phyloP scores from a whole-genome alignment of 345 rosid species.

The Gossypium stocksii region DNA sequence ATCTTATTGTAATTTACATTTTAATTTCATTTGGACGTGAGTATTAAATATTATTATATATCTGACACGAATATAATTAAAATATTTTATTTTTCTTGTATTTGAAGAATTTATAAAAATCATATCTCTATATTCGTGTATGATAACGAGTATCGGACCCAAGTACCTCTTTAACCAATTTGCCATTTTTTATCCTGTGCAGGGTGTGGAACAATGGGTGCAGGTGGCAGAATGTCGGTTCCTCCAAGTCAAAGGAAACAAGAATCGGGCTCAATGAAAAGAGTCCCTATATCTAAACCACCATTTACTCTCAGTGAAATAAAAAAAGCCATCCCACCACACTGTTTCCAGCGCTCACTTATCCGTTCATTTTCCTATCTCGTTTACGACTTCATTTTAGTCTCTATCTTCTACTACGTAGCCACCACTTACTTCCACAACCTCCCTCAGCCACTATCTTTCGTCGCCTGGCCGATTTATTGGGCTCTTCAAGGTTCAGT shows the following conservation, averaged over 20 bases:
- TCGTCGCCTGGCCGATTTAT: conserved; percentile 34
- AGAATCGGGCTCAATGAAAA: neutral
- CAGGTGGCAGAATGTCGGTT: conserved; percentile 6
- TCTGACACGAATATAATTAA: no score
- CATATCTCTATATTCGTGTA: neutral
- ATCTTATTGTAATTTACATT: no score
- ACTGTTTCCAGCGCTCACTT: conserved; percentile 76
- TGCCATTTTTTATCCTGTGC: neutral
- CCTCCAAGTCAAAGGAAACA: neutral
- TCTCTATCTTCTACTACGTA: conserved; percentile 43
- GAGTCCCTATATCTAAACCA: neutral
- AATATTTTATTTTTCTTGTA: no score
- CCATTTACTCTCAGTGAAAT: conserved; percentile 61
- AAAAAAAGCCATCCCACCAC: conserved; percentile 80
- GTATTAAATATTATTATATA: no score
- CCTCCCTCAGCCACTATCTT: conserved; percentile 54
- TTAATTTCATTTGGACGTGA: no score
- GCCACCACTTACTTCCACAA: conserved; percentile 49
- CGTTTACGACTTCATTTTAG: conserved; percentile 49
- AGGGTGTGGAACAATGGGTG: conserved; percentile 10
- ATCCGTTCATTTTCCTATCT: conserved; percentile 67
- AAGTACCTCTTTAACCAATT: neutral
- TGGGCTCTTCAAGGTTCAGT: conserved; percentile 23
- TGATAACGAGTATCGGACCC: no score
- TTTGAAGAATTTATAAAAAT: neutral